phyloP scores from a whole-genome alignment of 1,284 basidiomycete species.

The Cryptococcus jaspeensis region DNA sequence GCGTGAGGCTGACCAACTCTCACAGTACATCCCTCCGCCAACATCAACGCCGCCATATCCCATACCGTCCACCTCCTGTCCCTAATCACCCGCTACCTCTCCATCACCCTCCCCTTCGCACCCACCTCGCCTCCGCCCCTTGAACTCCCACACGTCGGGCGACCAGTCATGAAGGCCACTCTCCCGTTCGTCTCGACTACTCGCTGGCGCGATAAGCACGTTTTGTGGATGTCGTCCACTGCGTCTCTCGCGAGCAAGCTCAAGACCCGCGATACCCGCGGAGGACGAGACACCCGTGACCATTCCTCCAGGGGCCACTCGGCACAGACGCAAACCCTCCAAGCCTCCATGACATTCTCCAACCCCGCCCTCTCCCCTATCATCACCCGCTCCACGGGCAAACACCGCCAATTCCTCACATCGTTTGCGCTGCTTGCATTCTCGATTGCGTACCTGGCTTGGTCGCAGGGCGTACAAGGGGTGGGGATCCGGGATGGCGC shows the following conservation, averaged over 20 bases:
- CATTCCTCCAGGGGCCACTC: conserved; percentile 2
- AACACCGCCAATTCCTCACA: conserved; percentile 37
- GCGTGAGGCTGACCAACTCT: not conserved
- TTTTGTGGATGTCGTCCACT: conserved; percentile 41
- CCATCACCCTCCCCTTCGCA: conserved; percentile 38
- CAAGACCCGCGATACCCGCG: conserved; percentile 12
- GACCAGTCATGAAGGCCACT: conserved; percentile 35
- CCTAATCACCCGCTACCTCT: conserved; percentile 42
- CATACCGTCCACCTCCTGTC: conserved; percentile 41
- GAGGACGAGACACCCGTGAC: not conserved
- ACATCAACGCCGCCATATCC: conserved; percentile 39
- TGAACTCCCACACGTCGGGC: conserved; percentile 30
- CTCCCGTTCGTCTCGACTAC: conserved; percentile 37
- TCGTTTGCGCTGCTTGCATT: conserved; percentile 41
- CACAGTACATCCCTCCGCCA: conserved; percentile 25
- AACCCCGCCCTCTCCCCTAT: conserved; percentile 10
- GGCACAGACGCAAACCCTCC: too few species aligned
- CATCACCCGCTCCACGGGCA: conserved; percentile 19
- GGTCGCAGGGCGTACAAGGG: conserved; percentile 41
- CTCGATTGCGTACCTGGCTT: conserved; percentile 44
- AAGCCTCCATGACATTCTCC: conserved; percentile 2
- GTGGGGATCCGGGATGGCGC: conserved; percentile 27
- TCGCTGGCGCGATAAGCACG: conserved; percentile 36
- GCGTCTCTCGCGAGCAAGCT: conserved; percentile 25
- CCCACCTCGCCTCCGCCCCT: conserved; percentile 20